Conservation (phyloP, 2,329 filamentous ascomycete species). For the Aspergillus costaricaensis region DNA sequence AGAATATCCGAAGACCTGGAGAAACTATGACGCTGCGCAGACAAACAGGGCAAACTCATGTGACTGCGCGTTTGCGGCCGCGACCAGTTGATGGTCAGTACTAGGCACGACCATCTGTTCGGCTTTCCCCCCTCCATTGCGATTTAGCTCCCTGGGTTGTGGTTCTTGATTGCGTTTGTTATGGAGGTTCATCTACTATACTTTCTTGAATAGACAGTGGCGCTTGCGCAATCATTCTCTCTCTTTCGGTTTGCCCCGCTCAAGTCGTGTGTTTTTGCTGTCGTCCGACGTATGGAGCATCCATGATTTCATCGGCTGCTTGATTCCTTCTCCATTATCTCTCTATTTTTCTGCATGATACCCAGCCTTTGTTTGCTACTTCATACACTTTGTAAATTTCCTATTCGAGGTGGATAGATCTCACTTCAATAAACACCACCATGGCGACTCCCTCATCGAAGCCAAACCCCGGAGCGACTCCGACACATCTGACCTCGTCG, state of each 20-base stretch:
- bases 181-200: neutral
- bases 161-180: neutral
- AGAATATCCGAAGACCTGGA: neutral
- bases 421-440: slow-evolving; percentile 4
- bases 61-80: slow-evolving; percentile 26
- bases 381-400: neutral
- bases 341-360: slow-evolving; percentile 6
- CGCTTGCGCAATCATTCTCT: neutral
- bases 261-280: neutral
- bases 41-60: slow-evolving; percentile 37
- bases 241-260: neutral
- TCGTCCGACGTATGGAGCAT: slow-evolving; percentile 10
- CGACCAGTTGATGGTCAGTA: neutral
- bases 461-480: slow-evolving; percentile 44
- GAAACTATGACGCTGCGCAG: slow-evolving; percentile 16
- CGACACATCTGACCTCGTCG: slow-evolving; percentile 47
- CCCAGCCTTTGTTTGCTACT: neutral
- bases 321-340: slow-evolving; percentile 1
- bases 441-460: slow-evolving; percentile 52
- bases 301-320: neutral
- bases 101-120: too few species aligned
- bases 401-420: neutral
- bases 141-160: neutral
- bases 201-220: neutral
- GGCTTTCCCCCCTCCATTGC: neutral